Percentiles rank a stretch among this genome's conserved stretches.
These are phyloP conservation scores for Stephania japonica DNA, from an alignment of 164 flowering plant species.

Conservation along the genomic window DNA sequence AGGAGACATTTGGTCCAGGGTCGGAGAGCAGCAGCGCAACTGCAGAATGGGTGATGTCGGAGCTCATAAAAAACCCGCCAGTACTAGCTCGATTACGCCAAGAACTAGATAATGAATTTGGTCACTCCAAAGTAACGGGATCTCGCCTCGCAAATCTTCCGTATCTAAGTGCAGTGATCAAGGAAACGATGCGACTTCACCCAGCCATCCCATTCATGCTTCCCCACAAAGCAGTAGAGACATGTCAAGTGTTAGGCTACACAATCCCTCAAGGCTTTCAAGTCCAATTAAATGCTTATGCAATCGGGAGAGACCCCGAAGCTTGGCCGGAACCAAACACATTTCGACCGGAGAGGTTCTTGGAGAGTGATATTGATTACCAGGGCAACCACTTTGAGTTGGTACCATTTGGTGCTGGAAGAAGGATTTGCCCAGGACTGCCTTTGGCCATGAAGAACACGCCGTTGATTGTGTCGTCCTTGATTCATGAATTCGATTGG, in stretches of 20 bases:
- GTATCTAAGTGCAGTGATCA: background rate
- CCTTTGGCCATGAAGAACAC: too few species aligned
- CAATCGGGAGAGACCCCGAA: slow-evolving; percentile 8
- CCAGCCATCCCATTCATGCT: too few species aligned
- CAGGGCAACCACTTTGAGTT: slow-evolving; percentile 4
- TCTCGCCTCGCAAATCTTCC: background rate
- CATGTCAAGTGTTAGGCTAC: slow-evolving; percentile 1
- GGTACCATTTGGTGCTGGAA: slow-evolving; percentile 10
- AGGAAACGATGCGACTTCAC: too few species aligned
- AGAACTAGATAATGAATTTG: too few species aligned
- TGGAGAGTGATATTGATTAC: background rate
- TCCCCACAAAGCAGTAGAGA: background rate
- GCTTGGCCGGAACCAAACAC: slow-evolving; percentile 2
- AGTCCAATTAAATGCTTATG: slow-evolving; percentile 9
- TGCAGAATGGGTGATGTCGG: background rate
- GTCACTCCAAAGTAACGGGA: background rate
- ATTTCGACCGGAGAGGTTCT: slow-evolving; percentile 4
- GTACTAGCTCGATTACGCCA: background rate
- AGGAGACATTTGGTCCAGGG: background rate
- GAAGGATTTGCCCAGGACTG: background rate
- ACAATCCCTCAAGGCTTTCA: background rate
- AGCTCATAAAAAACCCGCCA: background rate
- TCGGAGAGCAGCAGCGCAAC: background rate
- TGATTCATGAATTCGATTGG: too few species aligned
- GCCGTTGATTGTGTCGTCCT: too few species aligned